Percentiles rank a stretch among this genome's conserved stretches.
phyloP scores from a whole-genome alignment of 2,329 filamentous ascomycete genomes.

The Volutella citrinella region DNA sequence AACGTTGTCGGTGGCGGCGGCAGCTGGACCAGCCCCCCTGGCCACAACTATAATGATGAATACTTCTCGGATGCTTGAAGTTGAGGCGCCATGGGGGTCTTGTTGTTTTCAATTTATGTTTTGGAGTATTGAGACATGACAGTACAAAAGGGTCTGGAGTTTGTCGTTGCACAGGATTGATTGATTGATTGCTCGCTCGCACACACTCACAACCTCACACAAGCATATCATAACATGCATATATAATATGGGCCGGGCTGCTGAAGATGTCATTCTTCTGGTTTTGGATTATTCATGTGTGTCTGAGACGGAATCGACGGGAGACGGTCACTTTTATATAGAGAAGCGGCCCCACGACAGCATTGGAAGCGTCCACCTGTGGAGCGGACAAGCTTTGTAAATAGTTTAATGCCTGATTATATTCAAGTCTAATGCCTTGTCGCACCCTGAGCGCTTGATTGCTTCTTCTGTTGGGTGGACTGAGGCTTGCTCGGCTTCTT shows the following conservation, averaged over 20 bases:
- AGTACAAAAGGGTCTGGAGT: conserved; percentile 19
- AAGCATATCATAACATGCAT: no score
- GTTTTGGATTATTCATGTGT: conserved; percentile 18
- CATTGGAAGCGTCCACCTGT: no score
- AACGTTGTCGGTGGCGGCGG: conserved; percentile 43
- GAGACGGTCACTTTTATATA: conserved; percentile 16
- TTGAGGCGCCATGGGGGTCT: conserved; percentile 12
- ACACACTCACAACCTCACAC: conserved; percentile 14
- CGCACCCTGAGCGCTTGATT: no score
- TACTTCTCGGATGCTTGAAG: conserved; percentile 51
- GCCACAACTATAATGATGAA: conserved; percentile 51
- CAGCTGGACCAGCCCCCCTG: conserved; percentile 41
- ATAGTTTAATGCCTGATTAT: conserved; percentile 19
- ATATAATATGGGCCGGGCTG: conserved; percentile 23
- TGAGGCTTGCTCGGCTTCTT: no score
- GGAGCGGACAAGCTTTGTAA: no score
- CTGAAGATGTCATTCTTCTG: conserved; percentile 8
- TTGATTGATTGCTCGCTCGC: conserved; percentile 13
- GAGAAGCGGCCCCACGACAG: conserved; percentile 20
- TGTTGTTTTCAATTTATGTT: neutral
- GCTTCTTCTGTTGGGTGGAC: no score
- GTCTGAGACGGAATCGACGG: conserved; percentile 8
- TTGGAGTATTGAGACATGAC: conserved; percentile 13
- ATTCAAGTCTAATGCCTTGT: no score
- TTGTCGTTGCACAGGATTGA: no score